Base-by-base conservation (phyloP, 2,329 filamentous ascomycete species). In the Corniculantispora saksenae region DNA sequence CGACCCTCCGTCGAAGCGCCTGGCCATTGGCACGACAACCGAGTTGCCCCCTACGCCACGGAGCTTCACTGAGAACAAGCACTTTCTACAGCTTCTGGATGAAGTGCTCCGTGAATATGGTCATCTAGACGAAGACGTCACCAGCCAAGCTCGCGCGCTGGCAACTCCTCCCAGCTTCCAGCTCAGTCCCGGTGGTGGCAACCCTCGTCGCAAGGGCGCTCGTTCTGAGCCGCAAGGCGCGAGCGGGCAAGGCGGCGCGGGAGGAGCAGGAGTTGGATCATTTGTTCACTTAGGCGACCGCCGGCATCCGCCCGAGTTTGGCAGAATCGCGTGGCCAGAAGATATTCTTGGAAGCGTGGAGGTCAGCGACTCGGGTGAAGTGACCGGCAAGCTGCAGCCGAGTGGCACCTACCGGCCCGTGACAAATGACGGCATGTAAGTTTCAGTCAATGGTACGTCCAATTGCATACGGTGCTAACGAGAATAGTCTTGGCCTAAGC, bases 321-420 rank as follows among this genome's bases (percentile, higher is more conserved):
- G 88, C 19, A 77, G 89, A 61, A 90, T 91, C 72, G 87, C 88
- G 2, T 90, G 85, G 81, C 88, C 88, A 1, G 88, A 91, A 70
- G 88, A 91, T 71, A 91, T 91, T 45, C 78, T 91, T 62, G 89
- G 88, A 45, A 90, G 88, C 68, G 81, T 91, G 48, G 85, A 90
- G 72, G 88, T 91, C 6, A 81, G 89, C 71, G 81, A 79, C 1
- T 68, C 76, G 8, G 89, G 89, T 0, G 73, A 82, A 32, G 84
- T 90, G 60, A 78, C 88, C 29, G 86, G 86, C 25, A 83, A 81
- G 67, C 85, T 85, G 68, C 82, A 87, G 74, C 78, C 82, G 1
- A 89, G 86, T 67, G 86, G 86, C 17, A 89, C 86, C 4, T 90
- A 89, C 72, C 83, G 88, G 45, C 78, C 89, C 35, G 71, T 90